phyloP scores from a whole-genome alignment of 805 yeast genomes.

The Hanseniaspora nectarophila region DNA sequence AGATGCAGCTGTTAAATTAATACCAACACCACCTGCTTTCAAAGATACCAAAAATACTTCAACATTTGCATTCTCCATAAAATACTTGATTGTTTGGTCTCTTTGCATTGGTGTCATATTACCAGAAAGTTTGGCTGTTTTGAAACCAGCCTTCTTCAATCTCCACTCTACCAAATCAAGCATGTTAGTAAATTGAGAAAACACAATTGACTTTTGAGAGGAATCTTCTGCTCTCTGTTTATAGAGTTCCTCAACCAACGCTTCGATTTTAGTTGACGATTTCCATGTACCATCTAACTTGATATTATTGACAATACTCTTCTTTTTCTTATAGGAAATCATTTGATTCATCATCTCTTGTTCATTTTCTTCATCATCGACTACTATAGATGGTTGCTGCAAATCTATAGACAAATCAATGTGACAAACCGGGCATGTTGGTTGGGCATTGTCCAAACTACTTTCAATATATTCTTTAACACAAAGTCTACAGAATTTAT shows the following conservation, averaged over 20 bases:
- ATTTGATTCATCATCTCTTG: slow-evolving; percentile 40
- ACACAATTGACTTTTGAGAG: slow-evolving; percentile 90
- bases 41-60: slow-evolving; percentile 90
- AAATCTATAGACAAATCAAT: slow-evolving; percentile 83
- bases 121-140: slow-evolving; percentile 88
- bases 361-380: slow-evolving; percentile 38
- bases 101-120: slow-evolving; percentile 94
- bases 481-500: slow-evolving; percentile 85
- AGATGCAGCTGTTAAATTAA: slow-evolving; percentile 91
- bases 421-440: slow-evolving; percentile 94
- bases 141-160: slow-evolving; percentile 83
- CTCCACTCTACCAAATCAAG: slow-evolving; percentile 94
- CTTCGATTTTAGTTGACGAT: slow-evolving; percentile 93
- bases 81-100: slow-evolving; percentile 78
- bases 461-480: slow-evolving; percentile 81
- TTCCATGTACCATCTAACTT: slow-evolving; percentile 82
- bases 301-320: slow-evolving; percentile 73
- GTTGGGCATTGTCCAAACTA: slow-evolving; percentile 37
- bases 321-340: slow-evolving; percentile 32
- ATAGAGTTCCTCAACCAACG: slow-evolving; percentile 84
- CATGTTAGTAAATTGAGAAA: slow-evolving; percentile 96
- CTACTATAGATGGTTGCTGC: slow-evolving; percentile 59
- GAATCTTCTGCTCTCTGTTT: slow-evolving; percentile 71
- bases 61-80: slow-evolving; percentile 83
- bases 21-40: slow-evolving; percentile 98